Conservation (phyloP, 495 filamentous ascomycete genomes). For the Gamarada debralockiae region DNA sequence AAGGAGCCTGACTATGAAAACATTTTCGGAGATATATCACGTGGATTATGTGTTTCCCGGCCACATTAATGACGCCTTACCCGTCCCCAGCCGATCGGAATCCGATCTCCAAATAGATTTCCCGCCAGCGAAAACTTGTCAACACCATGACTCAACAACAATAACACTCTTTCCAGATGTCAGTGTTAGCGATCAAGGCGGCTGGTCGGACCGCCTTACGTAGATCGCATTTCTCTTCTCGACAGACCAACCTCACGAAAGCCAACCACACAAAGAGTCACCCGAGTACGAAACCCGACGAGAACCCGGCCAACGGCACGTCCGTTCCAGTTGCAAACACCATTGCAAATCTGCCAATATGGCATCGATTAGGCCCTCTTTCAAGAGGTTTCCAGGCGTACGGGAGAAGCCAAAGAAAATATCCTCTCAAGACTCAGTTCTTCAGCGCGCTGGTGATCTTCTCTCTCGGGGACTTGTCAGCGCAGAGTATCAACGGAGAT, state of each 20-base stretch:
- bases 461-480: constrained; percentile 72
- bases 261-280: constrained; percentile 7
- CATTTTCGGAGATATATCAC: no score
- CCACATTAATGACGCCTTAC: no score
- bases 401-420: constrained; percentile 58
- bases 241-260: constrained; percentile 7
- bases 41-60: no score
- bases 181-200: constrained; percentile 2
- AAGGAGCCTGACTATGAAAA: no score
- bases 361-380: constrained; percentile 52
- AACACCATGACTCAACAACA: background rate
- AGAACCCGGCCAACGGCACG: constrained; percentile 24
- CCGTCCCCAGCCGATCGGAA: no score
- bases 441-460: constrained; percentile 73
- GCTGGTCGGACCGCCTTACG: constrained; percentile 3
- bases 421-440: constrained; percentile 77
- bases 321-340: constrained; percentile 41
- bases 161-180: constrained; percentile 3
- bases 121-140: background rate
- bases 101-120: background rate
- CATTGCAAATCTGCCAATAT: constrained; percentile 40
- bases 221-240: constrained; percentile 1
- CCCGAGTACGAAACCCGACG: constrained; percentile 8
- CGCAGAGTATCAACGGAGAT: constrained; percentile 59
- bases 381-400: constrained; percentile 66